Percentiles rank a stretch among this genome's conserved stretches.
Conservation (phyloP, 2,329 filamentous ascomycete species). For the Chaetomiaceae sp. region DNA sequence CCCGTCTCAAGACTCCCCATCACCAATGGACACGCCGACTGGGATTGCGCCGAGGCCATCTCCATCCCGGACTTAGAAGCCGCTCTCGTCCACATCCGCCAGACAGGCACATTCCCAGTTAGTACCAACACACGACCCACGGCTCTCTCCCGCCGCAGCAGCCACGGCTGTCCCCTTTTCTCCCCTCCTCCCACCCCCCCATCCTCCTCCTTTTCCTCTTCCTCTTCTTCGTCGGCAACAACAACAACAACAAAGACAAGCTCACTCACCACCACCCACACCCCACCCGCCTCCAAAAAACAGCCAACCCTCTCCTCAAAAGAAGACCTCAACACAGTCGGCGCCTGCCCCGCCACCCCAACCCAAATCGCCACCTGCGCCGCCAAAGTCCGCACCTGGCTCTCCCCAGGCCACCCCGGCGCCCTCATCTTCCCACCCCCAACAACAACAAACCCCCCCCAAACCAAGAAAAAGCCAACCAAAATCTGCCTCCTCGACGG, state of each 20-base stretch:
- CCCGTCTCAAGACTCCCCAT: constrained; percentile 50
- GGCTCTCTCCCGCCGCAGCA: constrained; percentile 25
- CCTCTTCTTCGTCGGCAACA: constrained; percentile 9
- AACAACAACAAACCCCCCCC: not conserved
- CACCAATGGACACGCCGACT: constrained; percentile 67
- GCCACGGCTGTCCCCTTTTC: constrained; percentile 25
- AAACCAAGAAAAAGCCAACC: not conserved
- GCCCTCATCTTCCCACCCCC: constrained; percentile 31
- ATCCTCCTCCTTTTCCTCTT: not conserved
- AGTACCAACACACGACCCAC: constrained; percentile 27
- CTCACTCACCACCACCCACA: constrained; percentile 9
- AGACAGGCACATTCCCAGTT: constrained; percentile 61
- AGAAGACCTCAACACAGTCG: constrained; percentile 60
- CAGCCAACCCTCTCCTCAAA: constrained; percentile 50
- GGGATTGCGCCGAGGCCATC: constrained; percentile 83
- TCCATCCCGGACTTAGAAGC: constrained; percentile 63
- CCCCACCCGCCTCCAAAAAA: not conserved
- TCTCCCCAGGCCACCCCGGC: constrained; percentile 41
- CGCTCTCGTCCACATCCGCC: constrained; percentile 65
- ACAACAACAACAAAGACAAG: constrained; percentile 27
- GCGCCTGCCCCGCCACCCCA: constrained; percentile 48
- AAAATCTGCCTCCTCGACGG: constrained; percentile 75
- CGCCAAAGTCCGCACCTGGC: constrained; percentile 45
- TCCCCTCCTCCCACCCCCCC: not conserved
- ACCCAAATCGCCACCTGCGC: constrained; percentile 37